phyloP scores from a whole-genome alignment of 2,329 filamentous ascomycete genomes.

The Ilyonectria robusta region DNA sequence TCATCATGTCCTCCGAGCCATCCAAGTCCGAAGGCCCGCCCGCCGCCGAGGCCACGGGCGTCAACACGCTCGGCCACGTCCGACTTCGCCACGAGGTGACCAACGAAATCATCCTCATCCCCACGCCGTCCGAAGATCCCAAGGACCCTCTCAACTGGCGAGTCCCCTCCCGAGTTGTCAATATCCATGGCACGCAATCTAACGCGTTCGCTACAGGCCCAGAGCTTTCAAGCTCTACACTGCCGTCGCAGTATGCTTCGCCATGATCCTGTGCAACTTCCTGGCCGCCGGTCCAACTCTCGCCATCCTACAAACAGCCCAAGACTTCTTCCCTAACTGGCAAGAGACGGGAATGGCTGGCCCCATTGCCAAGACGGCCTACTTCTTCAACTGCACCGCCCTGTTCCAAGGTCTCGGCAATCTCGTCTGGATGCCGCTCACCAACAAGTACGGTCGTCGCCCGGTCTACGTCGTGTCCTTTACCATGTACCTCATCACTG shows the following conservation, averaged over 20 bases:
- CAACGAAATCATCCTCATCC: conserved; percentile 64
- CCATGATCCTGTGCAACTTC: conserved; percentile 37
- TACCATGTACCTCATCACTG: conserved; percentile 29
- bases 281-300: conserved; percentile 34
- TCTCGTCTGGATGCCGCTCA: conserved; percentile 35
- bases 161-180: neutral
- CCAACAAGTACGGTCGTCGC: conserved; percentile 35
- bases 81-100: conserved; percentile 33
- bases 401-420: conserved; percentile 34
- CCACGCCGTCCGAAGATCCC: conserved; percentile 62
- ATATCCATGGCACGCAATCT: neutral
- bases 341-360: conserved; percentile 24
- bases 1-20: neutral
- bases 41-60: neutral
- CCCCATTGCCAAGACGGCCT: conserved; percentile 33
- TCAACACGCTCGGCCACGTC: conserved; percentile 30
- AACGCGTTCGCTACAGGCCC: conserved; percentile 48
- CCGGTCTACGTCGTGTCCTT: conserved; percentile 32
- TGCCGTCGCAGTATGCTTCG: conserved; percentile 32
- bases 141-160: conserved; percentile 61
- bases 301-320: conserved; percentile 29
- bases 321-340: conserved; percentile 30
- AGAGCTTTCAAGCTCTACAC: conserved; percentile 38
- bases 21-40: conserved; percentile 8
- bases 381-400: conserved; percentile 35